Percentiles rank a stretch among this genome's conserved stretches.
Evolutionary conservation across 2,329 filamentous ascomycete genomes (phyloP).

Genomic region (Trichoderma sp.): DNA sequence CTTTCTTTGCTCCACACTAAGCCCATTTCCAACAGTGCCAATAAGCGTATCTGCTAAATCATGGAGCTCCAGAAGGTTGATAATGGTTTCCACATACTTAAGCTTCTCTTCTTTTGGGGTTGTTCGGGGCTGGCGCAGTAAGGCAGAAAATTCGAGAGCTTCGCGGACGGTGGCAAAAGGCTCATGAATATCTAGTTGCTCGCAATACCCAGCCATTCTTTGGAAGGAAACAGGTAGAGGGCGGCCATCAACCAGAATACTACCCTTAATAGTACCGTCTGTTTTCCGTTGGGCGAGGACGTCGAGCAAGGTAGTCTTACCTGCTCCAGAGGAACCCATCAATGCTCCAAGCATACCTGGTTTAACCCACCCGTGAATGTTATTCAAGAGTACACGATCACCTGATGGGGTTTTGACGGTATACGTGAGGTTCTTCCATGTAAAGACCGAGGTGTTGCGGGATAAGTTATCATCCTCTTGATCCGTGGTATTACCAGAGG

Average conservation of each 20-base stretch:
- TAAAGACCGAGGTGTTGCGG: conserved; percentile 45
- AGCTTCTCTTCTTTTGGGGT: conserved; percentile 66
- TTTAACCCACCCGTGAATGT: conserved; percentile 81
- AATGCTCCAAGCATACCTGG: conserved; percentile 73
- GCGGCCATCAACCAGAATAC: conserved; percentile 72
- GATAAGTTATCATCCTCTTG: neutral
- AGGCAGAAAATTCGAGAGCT: conserved; percentile 61
- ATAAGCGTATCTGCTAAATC: conserved; percentile 48
- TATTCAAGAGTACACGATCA: conserved; percentile 68
- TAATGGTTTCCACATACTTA: conserved; percentile 73
- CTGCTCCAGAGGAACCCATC: conserved; percentile 79
- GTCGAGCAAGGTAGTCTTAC: conserved; percentile 82
- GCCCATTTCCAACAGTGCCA: conserved; percentile 47
- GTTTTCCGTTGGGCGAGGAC: conserved; percentile 76
- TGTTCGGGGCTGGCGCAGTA: conserved; percentile 65
- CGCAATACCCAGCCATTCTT: conserved; percentile 74
- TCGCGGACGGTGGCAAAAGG: conserved; percentile 65
- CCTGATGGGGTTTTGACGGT: conserved; percentile 60
- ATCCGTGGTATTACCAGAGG: neutral
- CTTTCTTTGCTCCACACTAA: conserved; percentile 54
- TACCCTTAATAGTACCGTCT: conserved; percentile 72
- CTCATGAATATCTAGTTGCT: conserved; percentile 78
- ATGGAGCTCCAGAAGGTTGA: conserved; percentile 56
- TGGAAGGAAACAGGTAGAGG: conserved; percentile 71
- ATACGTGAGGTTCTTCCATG: conserved; percentile 70